phyloP scores from a whole-genome alignment of 495 filamentous ascomycete genomes.

The Penicillium longicatenatum region DNA sequence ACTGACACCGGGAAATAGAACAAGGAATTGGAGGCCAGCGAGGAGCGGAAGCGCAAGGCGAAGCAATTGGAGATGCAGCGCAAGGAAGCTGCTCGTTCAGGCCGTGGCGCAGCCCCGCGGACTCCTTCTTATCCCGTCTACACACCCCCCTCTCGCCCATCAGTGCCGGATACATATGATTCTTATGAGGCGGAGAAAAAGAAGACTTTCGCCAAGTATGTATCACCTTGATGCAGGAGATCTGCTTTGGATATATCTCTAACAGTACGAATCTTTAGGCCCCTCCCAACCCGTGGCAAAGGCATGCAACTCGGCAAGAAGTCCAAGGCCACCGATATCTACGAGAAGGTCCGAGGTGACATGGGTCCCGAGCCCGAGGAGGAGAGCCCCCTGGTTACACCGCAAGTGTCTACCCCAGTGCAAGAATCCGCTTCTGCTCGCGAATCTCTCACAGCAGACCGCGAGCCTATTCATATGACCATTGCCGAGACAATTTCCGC shows the following conservation, averaged over 20 bases:
- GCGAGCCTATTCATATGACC: conserved; percentile 81
- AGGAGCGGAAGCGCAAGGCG: conserved; percentile 96
- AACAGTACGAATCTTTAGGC: conserved; percentile 38
- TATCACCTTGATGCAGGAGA: background rate
- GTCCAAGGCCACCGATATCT: conserved; percentile 94
- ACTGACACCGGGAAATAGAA: conserved; percentile 58
- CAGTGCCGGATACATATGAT: conserved; percentile 81
- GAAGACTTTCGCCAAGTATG: conserved; percentile 74
- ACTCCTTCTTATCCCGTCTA: conserved; percentile 86
- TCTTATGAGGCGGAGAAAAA: conserved; percentile 96
- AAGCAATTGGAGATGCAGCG: conserved; percentile 98
- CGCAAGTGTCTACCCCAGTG: conserved; percentile 52
- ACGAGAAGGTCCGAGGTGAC: conserved; percentile 89
- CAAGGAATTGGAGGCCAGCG: conserved; percentile 96
- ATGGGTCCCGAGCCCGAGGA: conserved; percentile 79
- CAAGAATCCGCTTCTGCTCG: conserved; percentile 62
- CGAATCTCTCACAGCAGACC: conserved; percentile 65
- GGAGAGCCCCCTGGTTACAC: conserved; percentile 72
- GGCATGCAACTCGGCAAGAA: conserved; percentile 99
- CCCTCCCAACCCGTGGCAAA: conserved; percentile 79
- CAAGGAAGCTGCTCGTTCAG: conserved; percentile 76
- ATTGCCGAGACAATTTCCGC: conserved; percentile 86
- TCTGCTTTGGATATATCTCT: conserved; percentile 1
- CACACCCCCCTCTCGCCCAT: conserved; percentile 73
- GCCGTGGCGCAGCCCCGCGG: conserved; percentile 61